phyloP scores from a whole-genome alignment of 345 rosid species.

The Iberis pinnata region DNA sequence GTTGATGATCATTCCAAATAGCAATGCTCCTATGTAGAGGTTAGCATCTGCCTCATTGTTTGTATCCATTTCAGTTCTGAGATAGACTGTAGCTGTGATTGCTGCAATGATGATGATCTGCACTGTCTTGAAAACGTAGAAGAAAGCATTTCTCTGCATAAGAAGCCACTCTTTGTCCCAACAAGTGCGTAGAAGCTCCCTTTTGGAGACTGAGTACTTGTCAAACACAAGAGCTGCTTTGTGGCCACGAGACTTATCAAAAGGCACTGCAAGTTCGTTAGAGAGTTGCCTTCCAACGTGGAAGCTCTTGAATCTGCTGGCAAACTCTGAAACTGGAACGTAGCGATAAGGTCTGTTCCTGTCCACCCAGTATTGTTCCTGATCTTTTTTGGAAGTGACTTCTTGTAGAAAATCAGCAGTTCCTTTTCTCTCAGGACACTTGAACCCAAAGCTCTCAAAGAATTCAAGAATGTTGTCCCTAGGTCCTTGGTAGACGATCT shows the following conservation, averaged over 20 bases:
- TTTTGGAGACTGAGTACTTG: constrained; percentile 38
- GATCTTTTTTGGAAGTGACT: constrained; percentile 61
- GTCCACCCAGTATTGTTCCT: constrained; percentile 50
- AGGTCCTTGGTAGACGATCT: constrained; percentile 64
- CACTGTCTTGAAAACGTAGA: constrained; percentile 28
- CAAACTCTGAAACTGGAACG: constrained; percentile 43
- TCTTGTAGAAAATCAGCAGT: constrained; percentile 73
- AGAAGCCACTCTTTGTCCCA: constrained; percentile 41
- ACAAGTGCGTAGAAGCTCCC: constrained; percentile 61
- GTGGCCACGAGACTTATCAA: constrained; percentile 29
- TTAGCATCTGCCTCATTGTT: constrained; percentile 16
- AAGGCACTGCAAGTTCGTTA: constrained; percentile 40
- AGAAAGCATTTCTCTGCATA: constrained; percentile 26
- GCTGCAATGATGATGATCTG: constrained; percentile 47
- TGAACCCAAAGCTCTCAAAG: constrained; percentile 59
- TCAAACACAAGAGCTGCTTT: constrained; percentile 41
- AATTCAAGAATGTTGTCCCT: constrained; percentile 43
- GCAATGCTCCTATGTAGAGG: constrained; percentile 44
- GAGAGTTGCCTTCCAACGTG: constrained; percentile 34
- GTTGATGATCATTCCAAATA: constrained; percentile 41
- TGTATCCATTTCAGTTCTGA: constrained; percentile 35
- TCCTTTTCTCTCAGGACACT: constrained; percentile 65
- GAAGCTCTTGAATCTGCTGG: constrained; percentile 32
- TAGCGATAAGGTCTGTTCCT: constrained; percentile 33
- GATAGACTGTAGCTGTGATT: constrained; percentile 43